Conservation (phyloP, 768 basidiomycete genomes). For the Lactarius vividus region DNA sequence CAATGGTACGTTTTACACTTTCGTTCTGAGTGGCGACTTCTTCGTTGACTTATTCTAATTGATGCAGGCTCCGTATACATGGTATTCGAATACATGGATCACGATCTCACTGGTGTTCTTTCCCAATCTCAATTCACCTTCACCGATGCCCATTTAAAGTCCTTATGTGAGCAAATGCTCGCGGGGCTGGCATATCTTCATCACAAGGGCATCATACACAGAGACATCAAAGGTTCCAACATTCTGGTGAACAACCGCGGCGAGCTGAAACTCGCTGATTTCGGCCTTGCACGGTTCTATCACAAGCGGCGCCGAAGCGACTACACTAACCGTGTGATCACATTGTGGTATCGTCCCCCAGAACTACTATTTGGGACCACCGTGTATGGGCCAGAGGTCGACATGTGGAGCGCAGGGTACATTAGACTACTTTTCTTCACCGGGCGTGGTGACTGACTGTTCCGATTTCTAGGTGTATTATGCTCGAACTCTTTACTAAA, state of each 20-base stretch:
- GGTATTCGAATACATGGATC: conserved; percentile 99
- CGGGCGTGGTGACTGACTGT: conserved; percentile 2
- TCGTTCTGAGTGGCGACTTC: conserved; percentile 16
- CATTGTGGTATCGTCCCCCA: conserved; percentile 96
- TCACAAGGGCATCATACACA: conserved; percentile 92
- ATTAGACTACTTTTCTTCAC: conserved; percentile 27
- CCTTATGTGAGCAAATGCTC: conserved; percentile 94
- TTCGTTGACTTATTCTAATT: conserved; percentile 5
- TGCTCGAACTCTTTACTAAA: conserved; percentile 94
- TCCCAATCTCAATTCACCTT: conserved; percentile 89
- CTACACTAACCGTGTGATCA: conserved; percentile 99
- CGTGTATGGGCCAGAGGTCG: conserved; percentile 94
- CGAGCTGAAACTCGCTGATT: conserved; percentile 94
- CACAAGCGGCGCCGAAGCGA: conserved; percentile 86
- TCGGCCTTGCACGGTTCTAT: conserved; percentile 95
- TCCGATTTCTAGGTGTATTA: conserved; percentile 75
- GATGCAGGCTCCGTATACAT: conserved; percentile 87
- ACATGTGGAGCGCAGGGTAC: conserved; percentile 99
- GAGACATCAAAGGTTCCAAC: conserved; percentile 99
- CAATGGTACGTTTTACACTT: conserved; percentile 58
- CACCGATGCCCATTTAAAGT: conserved; percentile 87
- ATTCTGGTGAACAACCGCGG: conserved; percentile 90
- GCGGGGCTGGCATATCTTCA: conserved; percentile 93
- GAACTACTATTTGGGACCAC: conserved; percentile 95
- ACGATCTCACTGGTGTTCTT: conserved; percentile 92